Percentiles rank a stretch among this genome's conserved stretches.
Evolutionary conservation across 192 early-diverging fungal genomes (phyloP).

Genomic region (Kickxella alabastrina): DNA sequence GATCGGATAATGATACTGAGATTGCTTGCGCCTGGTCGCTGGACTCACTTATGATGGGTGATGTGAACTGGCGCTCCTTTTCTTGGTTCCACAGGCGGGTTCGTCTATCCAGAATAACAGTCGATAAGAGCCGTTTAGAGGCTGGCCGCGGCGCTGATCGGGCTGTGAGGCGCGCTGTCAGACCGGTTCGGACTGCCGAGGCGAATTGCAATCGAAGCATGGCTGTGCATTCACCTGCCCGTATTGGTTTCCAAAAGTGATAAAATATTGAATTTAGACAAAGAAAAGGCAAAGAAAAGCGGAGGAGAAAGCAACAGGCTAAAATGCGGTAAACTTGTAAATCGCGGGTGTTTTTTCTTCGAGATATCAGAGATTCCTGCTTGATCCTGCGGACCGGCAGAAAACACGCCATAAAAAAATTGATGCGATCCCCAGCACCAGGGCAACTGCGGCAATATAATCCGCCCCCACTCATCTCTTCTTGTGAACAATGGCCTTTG

Average conservation of each 20-base stretch:
- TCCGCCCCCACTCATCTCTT: background rate
- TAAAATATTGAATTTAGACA: background rate
- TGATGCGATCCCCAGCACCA: no score
- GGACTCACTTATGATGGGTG: no score
- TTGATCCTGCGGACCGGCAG: no score
- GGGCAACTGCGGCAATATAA: no score
- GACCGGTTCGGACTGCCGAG: background rate
- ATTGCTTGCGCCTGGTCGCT: background rate
- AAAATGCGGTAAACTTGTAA: background rate
- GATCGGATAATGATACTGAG: background rate
- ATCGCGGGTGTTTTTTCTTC: background rate
- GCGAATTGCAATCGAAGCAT: background rate
- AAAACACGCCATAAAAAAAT: no score
- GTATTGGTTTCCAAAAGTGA: background rate
- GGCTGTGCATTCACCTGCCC: background rate
- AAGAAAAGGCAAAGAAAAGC: no score
- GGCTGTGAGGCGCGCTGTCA: background rate
- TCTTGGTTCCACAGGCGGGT: conserved; percentile 25
- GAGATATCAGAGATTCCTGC: no score
- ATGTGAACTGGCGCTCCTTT: conserved; percentile 25
- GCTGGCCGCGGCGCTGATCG: no score
- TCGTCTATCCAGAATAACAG: conserved; percentile 10
- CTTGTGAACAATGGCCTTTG: conserved; percentile 14
- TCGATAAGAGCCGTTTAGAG: no score
- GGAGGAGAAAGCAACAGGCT: background rate